Percentiles rank a stretch among this genome's conserved stretches.
These are phyloP conservation scores for Pestalotiopsis sp. DNA, from an alignment of 2,329 filamentous ascomycete genomes.

Conservation along the genomic window DNA sequence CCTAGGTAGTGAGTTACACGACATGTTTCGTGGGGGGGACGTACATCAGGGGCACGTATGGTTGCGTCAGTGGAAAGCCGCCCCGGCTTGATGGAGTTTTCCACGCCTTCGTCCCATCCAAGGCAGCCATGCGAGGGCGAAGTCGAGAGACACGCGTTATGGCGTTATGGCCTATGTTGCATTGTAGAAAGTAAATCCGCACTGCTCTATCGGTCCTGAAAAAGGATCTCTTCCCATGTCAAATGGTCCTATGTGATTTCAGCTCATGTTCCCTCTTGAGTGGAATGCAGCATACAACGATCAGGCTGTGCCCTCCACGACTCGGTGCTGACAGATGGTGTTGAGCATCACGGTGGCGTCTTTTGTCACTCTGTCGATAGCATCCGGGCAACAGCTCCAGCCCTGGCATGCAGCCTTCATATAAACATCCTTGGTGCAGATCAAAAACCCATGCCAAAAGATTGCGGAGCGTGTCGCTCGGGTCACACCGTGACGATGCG, in stretches of 20 bases:
- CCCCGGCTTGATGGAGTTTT: not conserved
- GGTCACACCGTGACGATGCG: not conserved
- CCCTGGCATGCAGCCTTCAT: not conserved
- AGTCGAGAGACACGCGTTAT: not conserved
- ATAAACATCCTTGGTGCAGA: not conserved
- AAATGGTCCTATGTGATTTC: not conserved
- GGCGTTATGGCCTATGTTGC: not conserved
- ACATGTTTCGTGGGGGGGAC: not conserved
- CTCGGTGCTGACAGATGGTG: not conserved
- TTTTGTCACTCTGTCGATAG: not conserved
- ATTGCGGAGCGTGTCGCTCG: not conserved
- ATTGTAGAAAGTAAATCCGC: not conserved
- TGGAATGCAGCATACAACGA: not conserved
- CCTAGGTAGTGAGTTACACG: constrained; percentile 3
- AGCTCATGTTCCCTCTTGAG: not conserved
- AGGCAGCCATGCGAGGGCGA: not conserved
- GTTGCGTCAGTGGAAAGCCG: not conserved
- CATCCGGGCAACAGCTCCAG: not conserved
- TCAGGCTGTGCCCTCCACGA: not conserved
- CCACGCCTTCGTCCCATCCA: not conserved
- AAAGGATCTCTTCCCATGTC: not conserved
- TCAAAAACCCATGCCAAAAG: not conserved
- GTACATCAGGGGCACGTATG: not conserved
- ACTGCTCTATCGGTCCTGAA: not conserved
- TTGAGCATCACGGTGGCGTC: not conserved